These are phyloP conservation scores for Capsicum rhomboideum DNA, from an alignment of 257 asterid genomes.

Conservation along the genomic window DNA sequence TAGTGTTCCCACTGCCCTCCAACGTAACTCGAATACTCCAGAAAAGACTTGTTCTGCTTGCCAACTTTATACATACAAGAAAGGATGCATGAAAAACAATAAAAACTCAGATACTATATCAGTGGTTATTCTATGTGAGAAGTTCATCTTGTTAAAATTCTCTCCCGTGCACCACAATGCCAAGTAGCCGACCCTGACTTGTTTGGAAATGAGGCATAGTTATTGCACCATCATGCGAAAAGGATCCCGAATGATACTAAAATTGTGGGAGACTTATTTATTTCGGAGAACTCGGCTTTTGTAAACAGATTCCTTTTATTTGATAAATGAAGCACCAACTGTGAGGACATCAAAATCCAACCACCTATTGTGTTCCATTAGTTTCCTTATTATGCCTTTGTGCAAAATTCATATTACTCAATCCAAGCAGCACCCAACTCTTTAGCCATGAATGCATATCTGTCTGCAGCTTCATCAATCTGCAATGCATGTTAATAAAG, in stretches of 20 bases:
- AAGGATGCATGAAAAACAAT: too few species aligned
- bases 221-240: neutral
- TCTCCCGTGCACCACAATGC: neutral
- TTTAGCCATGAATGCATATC: conserved; percentile 79
- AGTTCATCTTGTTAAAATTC: neutral
- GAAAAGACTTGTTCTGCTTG: too few species aligned
- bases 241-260: neutral
- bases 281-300: neutral
- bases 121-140: neutral
- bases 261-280: neutral
- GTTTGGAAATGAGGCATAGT: neutral
- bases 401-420: conserved; percentile 20
- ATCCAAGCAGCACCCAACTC: conserved; percentile 63
- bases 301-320: neutral
- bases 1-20: too few species aligned
- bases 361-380: conserved; percentile 10
- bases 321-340: neutral
- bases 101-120: too few species aligned
- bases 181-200: neutral
- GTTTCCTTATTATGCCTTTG: neutral
- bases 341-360: neutral
- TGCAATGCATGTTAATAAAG: conserved; percentile 6
- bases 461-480: conserved; percentile 87
- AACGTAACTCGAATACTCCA: too few species aligned
- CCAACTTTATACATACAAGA: too few species aligned